Evolutionary conservation across 805 yeast genomes (phyloP).

Genomic region (Yueomyces sinensis): DNA sequence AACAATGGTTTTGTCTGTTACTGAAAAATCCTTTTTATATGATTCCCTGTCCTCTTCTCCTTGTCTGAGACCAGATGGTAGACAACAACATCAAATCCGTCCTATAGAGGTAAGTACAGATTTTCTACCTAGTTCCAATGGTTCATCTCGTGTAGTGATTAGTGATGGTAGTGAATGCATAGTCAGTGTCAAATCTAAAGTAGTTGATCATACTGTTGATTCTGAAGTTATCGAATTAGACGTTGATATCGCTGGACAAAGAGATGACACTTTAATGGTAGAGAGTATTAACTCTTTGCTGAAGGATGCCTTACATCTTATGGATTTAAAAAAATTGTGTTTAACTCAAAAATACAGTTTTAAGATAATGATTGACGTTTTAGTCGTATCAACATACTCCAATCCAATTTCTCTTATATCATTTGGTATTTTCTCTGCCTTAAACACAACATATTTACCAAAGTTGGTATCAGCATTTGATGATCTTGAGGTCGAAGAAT

Average conservation of each 20-base stretch:
- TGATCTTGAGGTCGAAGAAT: constrained; percentile 60
- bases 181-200: constrained; percentile 80
- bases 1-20: constrained; percentile 56
- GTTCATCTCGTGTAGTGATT: constrained; percentile 76
- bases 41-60: constrained; percentile 53
- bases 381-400: constrained; percentile 63
- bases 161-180: constrained; percentile 91
- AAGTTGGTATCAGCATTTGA: constrained; percentile 54
- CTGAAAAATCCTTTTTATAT: constrained; percentile 63
- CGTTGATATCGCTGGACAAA: constrained; percentile 64
- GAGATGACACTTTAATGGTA: constrained; percentile 67
- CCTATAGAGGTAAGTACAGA: constrained; percentile 76
- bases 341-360: constrained; percentile 66
- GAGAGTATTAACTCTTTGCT: constrained; percentile 50
- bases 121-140: constrained; percentile 79
- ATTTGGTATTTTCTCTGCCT: constrained; percentile 67
- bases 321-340: constrained; percentile 39
- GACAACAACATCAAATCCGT: constrained; percentile 60
- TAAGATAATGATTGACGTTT: constrained; percentile 66
- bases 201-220: constrained; percentile 35
- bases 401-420: constrained; percentile 75
- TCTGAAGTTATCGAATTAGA: constrained; percentile 58
- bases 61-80: constrained; percentile 75
- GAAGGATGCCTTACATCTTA: constrained; percentile 14
- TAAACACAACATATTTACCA: constrained; percentile 68